Evolutionary conservation across 108 stramenopile genomes (phyloP), one percentile per base, ranked within the genome.

Genomic region (Stephanodiscus triporus): DNA sequence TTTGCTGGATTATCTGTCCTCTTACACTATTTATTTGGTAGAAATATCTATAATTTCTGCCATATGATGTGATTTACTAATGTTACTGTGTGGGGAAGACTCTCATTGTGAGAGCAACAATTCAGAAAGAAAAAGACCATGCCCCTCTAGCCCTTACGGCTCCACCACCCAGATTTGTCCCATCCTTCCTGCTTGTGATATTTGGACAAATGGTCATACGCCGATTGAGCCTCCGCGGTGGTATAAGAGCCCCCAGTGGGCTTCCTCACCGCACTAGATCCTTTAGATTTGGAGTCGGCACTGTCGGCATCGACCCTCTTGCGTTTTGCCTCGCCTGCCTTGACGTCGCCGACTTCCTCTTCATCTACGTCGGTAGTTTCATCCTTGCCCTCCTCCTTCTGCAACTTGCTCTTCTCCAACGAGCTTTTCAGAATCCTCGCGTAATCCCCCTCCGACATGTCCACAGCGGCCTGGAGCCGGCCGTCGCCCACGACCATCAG

Each of bases 401-500:
- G 24, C 9, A 72, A 69, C n/a, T 78, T 70, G 27, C 36, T 58
- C 70, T 59, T 67, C 14, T 69, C 47, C 49, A 34, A 24, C 57
- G 30, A 48, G 0, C 17, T 37, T 11, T 68, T 50, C 63, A 65
- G 58, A 16, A 40, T 32, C 37, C 50, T 32, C 17, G 85, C 66
- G 53, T 89, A 88, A 23, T 80, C 48, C 38, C 71, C 49, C 20
- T 80, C 78, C 9, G 76, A 22, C 66, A 94, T 70, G 9, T 91
- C 83, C 26, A 70, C 66, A 0, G 91, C 93, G 11, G 91, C 89
- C 63, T 89, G 72, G 19, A 94, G 64, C 11, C 93, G 82, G 11
- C 93, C 96, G 66, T 97, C 91, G 0, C 96, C 96, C 37, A 97
- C 93, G 48, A 95, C 96, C 76, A 97, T 81, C 27, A 95, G 88